Conservation (phyloP, 2,329 filamentous ascomycete genomes). For the Emmonsiellopsis sp. region DNA sequence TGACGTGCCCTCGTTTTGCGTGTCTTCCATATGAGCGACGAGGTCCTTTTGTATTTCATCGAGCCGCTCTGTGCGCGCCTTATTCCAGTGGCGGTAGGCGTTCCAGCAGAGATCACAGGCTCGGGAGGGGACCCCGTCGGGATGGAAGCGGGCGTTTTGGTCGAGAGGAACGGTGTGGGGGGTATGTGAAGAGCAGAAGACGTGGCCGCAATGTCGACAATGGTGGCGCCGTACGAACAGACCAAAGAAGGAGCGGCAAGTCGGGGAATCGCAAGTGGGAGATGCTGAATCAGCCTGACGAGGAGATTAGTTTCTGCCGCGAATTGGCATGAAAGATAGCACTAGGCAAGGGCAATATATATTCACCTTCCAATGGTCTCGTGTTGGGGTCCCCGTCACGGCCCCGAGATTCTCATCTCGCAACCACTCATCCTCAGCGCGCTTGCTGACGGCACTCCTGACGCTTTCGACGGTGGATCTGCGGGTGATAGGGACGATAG, state of each 20-base stretch:
- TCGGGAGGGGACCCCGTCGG: slow-evolving; percentile 45
- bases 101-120: slow-evolving; percentile 54
- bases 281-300: slow-evolving; percentile 50
- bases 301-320: neutral
- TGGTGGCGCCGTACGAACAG: slow-evolving; percentile 57
- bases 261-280: slow-evolving; percentile 47
- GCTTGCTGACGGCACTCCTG: slow-evolving; percentile 35
- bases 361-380: slow-evolving; percentile 58
- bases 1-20: slow-evolving; percentile 8
- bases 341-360: neutral
- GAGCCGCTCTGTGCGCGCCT: slow-evolving; percentile 37
- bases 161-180: slow-evolving; percentile 50
- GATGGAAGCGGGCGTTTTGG: slow-evolving; percentile 56
- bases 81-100: slow-evolving; percentile 51
- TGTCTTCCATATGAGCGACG: slow-evolving; percentile 19
- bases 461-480: slow-evolving; percentile 34
- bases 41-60: slow-evolving; percentile 41
- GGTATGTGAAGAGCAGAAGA: slow-evolving; percentile 55
- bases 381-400: slow-evolving; percentile 51
- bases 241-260: slow-evolving; percentile 51
- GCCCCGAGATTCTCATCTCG: slow-evolving; percentile 45
- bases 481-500: slow-evolving; percentile 26
- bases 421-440: slow-evolving; percentile 45
- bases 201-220: slow-evolving; percentile 57
- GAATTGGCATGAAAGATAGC: neutral